These are phyloP conservation scores for Hsuehochloa calcarea DNA, from an alignment of 176 grass and related monocot species.

Conservation along the genomic window DNA sequence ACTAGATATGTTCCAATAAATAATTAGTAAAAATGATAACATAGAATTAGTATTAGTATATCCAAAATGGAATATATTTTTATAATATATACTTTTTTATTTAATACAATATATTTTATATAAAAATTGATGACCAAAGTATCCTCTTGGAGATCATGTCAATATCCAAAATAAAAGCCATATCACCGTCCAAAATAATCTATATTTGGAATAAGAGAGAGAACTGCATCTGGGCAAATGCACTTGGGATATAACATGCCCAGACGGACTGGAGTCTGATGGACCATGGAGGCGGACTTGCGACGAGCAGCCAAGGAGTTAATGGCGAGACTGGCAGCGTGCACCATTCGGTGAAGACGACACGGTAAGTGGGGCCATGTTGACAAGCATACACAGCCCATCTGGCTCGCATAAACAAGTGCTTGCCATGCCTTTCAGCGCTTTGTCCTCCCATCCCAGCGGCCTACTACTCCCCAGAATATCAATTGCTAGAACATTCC, in stretches of 20 bases:
- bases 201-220: too few species aligned
- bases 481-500: slow-evolving; percentile 43
- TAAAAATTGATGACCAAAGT: too few species aligned
- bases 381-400: neutral
- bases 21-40: too few species aligned
- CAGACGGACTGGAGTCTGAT: neutral
- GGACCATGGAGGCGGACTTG: neutral
- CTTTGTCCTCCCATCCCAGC: neutral
- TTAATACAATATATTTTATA: too few species aligned
- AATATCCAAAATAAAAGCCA: too few species aligned
- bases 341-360: neutral
- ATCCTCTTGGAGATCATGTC: too few species aligned
- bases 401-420: neutral
- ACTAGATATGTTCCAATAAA: too few species aligned
- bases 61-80: too few species aligned
- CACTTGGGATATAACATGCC: neutral
- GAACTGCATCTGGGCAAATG: neutral
- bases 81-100: too few species aligned
- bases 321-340: neutral
- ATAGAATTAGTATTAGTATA: too few species aligned
- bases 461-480: neutral
- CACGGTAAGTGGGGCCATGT: neutral
- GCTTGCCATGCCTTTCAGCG: neutral
- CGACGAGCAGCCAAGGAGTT: neutral
- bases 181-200: too few species aligned